Conservation (phyloP, 2,329 filamentous ascomycete species). For the Cladophialophora yegresii region DNA sequence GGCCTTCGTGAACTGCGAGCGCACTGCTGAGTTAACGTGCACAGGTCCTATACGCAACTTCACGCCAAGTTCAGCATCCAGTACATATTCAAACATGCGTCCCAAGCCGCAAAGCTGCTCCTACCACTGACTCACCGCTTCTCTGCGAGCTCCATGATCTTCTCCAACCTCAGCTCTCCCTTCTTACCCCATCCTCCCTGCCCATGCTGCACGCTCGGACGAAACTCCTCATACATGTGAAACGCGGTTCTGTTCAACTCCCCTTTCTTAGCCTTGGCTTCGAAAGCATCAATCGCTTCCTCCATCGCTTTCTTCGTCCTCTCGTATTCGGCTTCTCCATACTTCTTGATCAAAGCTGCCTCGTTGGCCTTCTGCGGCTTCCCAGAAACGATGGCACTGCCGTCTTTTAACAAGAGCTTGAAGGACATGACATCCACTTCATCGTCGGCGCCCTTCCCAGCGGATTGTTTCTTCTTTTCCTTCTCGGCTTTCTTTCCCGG, state of each 20-base stretch:
- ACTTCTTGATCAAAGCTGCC: conserved; percentile 22
- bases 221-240: conserved; percentile 77
- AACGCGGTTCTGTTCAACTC: conserved; percentile 77
- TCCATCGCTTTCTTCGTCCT: conserved; percentile 25
- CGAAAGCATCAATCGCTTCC: conserved; percentile 22
- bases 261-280: conserved; percentile 37
- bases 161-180: conserved; percentile 65
- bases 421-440: conserved; percentile 33
- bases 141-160: conserved; percentile 50
- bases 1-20: not conserved
- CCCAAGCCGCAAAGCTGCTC: not conserved
- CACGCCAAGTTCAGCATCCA: conserved; percentile 1
- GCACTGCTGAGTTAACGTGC: not conserved
- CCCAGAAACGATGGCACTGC: conserved; percentile 26
- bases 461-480: conserved; percentile 18
- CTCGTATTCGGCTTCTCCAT: conserved; percentile 14
- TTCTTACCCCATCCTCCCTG: conserved; percentile 86
- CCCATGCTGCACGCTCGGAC: conserved; percentile 73
- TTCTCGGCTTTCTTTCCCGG: conserved; percentile 25
- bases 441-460: conserved; percentile 15
- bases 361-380: conserved; percentile 29
- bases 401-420: conserved; percentile 24
- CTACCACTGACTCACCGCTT: not conserved
- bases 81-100: not conserved
- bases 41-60: not conserved